Conservation (phyloP, 208 protist species). For the Polymyxa betae region DNA sequence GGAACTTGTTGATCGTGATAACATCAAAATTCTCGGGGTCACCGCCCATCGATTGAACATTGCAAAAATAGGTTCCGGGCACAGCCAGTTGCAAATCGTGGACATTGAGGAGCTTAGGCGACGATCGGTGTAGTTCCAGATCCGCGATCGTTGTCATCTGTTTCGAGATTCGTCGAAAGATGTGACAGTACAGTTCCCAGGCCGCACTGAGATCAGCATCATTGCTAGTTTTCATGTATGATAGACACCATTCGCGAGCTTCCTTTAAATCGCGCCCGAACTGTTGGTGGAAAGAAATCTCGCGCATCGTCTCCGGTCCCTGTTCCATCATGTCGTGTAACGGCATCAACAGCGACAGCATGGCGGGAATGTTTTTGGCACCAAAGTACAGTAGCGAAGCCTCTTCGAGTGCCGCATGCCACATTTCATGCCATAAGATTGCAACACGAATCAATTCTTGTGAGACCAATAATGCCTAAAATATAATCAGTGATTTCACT, state of each 20-base stretch:
- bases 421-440: constrained; percentile 92
- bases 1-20: constrained; percentile 91
- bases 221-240: constrained; percentile 79
- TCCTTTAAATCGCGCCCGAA: constrained; percentile 77
- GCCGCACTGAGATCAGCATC: constrained; percentile 67
- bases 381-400: constrained; percentile 89
- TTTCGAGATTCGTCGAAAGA: constrained; percentile 90
- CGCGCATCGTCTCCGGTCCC: constrained; percentile 86
- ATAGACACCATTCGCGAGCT: constrained; percentile 76
- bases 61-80: constrained; percentile 92
- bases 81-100: constrained; percentile 93
- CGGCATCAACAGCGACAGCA: constrained; percentile 87
- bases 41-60: constrained; percentile 71
- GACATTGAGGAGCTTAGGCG: constrained; percentile 87
- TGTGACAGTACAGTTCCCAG: constrained; percentile 80
- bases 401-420: constrained; percentile 90
- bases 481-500: neutral
- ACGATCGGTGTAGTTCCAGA: constrained; percentile 91
- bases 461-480: constrained; percentile 79
- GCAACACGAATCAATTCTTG: constrained; percentile 96
- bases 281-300: constrained; percentile 84
- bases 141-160: constrained; percentile 90
- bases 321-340: constrained; percentile 87
- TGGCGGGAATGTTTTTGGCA: constrained; percentile 88
- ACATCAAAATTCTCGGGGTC: no score